Evolutionary conservation across 106 monocot species (phyloP), one percentile per base, ranked within the genome.

Genomic region (Platanthera guangdongensis): DNA sequence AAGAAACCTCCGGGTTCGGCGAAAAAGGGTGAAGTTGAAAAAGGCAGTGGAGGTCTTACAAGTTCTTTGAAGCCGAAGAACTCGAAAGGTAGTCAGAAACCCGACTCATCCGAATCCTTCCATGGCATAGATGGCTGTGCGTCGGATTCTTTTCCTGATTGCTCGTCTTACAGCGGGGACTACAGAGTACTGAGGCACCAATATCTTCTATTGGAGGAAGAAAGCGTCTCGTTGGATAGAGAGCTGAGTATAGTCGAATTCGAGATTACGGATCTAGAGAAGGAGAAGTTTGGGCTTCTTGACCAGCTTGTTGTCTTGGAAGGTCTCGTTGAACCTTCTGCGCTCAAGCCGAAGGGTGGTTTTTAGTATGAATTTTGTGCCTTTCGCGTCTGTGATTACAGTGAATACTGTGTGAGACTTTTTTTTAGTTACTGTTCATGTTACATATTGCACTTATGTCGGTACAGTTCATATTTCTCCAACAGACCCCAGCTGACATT

Each of bases 271-370:
- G 83, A 46, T 71, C 84, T 94, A 4, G 89, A 99, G 75, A 86
- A 88, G n/a, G 85, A 94, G 78, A 99, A 99, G 84, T 57, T 68
- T 74, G 84, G 75, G 2, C 86, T 99, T 16, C 81, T 99, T 50
- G 94, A 99, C 78, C 83, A 90, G 78, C 99, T 92, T 71, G 90
- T 94, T 78, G 88, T 99, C 59, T 77, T 99, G 52, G 99, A 99
- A 88, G 99, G 94, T 63, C 86, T 94, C 71, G 57, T 99, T 12
- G 88, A 91, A 76, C 90, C 94, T 75, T 83, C 88, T 16, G 88
- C 90, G 57, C 21, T 89, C 65, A 77, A 82, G 39, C 2, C 39
- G 39, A 39, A 39, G 39, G 39, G 3, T 39, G 39, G 39, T 39
- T 39, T 39, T 39, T 39, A 39, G 39, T 39, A 39, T 39, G 39